Evolutionary conservation across 345 rosid genomes (phyloP), one percentile per base, ranked within the genome.

Genomic region (Dovyalis caffra): DNA sequence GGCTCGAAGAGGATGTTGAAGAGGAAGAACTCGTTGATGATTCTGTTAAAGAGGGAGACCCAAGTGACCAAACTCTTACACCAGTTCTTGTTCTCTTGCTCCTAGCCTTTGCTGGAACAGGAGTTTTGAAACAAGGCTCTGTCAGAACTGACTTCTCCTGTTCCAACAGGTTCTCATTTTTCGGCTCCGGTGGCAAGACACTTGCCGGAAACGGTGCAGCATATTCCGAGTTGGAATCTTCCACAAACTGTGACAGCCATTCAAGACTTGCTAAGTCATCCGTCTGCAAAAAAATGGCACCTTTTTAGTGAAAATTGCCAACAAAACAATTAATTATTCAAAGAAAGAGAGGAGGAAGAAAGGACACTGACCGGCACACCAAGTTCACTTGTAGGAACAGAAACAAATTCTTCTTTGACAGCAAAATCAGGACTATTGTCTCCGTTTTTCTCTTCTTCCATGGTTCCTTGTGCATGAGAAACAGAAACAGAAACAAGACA

Each of bases 231-330:
- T 86, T 88, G 45, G 95, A 91, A 72, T 89, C 97, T 60, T 95
- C 97, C 32, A 92, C 97, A 49, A 95, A 92, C 56, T 82, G 92
- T 14, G 99, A 95, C 69, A 95, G 64, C 99, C 97, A 94, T 66
- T 92, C 98, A 11, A 95, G 92, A 78, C 85, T 80, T 40, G 78
- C 89, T 70, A 88, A 77, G 69, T 92, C 97, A 77, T 87, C 97
- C 71, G 81, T 86, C 98, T 94, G 82, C 8, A 63, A 75, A 83
- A n/a, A 74, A 78, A 68, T 62, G 11, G 15, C 43, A 45, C 1
- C 76, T 75, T 83, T 71, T 63, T 4, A 40, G 34, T 74, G 34
- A 45, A 28, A 64, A 62, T 69, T 53, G 43, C 49, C 28, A 66
- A 69, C 64, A 69, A 49, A n/a, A n/a, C n/a, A n/a, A 38, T 20